Conservation (phyloP, 2,329 filamentous ascomycete species). For the Botrytis paeoniae region DNA sequence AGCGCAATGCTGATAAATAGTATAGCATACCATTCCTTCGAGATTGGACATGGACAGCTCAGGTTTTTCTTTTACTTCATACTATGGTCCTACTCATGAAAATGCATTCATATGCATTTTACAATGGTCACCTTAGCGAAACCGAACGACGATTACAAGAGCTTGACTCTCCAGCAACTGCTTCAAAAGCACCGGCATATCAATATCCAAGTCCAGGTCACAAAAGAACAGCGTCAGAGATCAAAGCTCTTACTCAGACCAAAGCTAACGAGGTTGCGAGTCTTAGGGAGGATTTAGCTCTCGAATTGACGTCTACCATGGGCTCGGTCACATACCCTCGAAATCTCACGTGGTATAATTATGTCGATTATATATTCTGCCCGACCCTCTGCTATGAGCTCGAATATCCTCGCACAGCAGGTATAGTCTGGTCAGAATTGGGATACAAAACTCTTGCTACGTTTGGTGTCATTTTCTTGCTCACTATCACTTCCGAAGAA, state of each 20-base stretch:
- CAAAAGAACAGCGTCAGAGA: constrained; percentile 22
- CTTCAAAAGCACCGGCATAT: constrained; percentile 67
- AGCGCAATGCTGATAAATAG: neutral
- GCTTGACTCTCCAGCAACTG: constrained; percentile 73
- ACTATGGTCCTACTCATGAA: constrained; percentile 95
- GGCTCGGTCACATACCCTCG: constrained; percentile 86
- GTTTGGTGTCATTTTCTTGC: constrained; percentile 93
- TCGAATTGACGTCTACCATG: constrained; percentile 86
- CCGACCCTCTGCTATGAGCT: constrained; percentile 97
- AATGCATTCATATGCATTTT: constrained; percentile 98
- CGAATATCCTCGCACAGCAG: constrained; percentile 79
- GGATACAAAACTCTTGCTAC: constrained; percentile 83
- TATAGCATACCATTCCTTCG: constrained; percentile 72
- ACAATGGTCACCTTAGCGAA: constrained; percentile 91
- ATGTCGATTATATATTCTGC: constrained; percentile 81
- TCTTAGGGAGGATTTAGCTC: constrained; percentile 81
- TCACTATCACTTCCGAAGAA: constrained; percentile 88
- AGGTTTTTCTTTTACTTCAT: constrained; percentile 91
- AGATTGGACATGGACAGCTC: constrained; percentile 94
- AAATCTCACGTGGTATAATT: constrained; percentile 82
- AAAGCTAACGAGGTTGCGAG: constrained; percentile 46
- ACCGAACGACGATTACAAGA: constrained; percentile 76
- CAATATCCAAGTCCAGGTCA: constrained; percentile 59
- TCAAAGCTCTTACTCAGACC: constrained; percentile 32
- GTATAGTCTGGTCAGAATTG: constrained; percentile 76